Evolutionary conservation across 2,329 filamentous ascomycete genomes (phyloP).

Genomic region (Myriangium duriaei): DNA sequence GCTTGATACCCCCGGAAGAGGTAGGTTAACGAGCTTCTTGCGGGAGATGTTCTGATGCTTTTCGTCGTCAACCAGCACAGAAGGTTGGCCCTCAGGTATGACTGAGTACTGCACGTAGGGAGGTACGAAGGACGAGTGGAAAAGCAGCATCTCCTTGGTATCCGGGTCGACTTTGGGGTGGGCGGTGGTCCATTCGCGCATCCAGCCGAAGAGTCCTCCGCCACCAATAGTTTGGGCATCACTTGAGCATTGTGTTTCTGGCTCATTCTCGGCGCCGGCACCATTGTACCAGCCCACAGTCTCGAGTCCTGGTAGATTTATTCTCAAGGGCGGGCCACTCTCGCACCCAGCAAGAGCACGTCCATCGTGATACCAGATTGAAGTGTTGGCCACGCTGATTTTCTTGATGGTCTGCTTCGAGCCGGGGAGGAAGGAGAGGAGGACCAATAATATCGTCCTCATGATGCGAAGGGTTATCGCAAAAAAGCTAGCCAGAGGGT

Average conservation of each 20-base stretch:
- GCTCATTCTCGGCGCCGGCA: conserved; percentile 40
- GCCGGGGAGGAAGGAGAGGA: conserved; percentile 46
- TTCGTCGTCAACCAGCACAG: conserved; percentile 15
- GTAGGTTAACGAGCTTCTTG: conserved; percentile 35
- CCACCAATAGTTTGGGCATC: conserved; percentile 38
- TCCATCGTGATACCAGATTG: conserved; percentile 54
- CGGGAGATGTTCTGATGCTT: conserved; percentile 12
- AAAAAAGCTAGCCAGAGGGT: conserved; percentile 42
- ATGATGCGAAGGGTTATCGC: conserved; percentile 41
- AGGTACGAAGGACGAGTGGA: conserved; percentile 52
- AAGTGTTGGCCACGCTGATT: conserved; percentile 60
- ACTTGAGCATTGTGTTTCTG: conserved; percentile 15
- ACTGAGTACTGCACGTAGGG: conserved; percentile 58
- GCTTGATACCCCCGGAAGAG: conserved; percentile 48
- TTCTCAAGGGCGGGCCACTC: conserved; percentile 55
- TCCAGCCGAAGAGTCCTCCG: conserved; percentile 43
- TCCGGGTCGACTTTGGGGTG: conserved; percentile 54
- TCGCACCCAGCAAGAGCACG: conserved; percentile 58
- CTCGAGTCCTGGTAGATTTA: conserved; percentile 50
- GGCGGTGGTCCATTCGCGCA: conserved; percentile 60
- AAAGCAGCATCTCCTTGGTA: conserved; percentile 54
- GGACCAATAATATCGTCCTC: conserved; percentile 44
- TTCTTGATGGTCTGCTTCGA: conserved; percentile 47
- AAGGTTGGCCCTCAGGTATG: conserved; percentile 30
- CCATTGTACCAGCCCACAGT: conserved; percentile 63